Base-by-base conservation (phyloP, 257 asterid species). In the Orobanche coerulescens region DNA sequence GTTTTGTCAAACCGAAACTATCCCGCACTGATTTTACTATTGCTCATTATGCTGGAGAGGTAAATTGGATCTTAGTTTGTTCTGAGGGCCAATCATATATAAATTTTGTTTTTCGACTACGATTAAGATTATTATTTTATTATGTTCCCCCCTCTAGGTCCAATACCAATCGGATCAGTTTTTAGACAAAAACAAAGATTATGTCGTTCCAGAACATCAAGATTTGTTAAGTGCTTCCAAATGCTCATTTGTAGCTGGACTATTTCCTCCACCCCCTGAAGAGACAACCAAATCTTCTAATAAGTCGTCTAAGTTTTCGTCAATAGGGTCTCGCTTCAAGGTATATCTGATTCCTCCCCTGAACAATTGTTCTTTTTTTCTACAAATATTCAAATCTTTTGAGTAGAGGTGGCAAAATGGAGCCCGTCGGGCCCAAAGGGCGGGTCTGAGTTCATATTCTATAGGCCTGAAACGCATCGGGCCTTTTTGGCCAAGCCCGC, bases 41-140 rank as follows among this genome's bases (percentile, higher is more conserved):
- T 77, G 79, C 82, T 73, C 98, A 93, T 79, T 93, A 93, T 75
- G 98, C 98, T 50, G 98, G 98, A 74, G 98, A 93, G 98, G 98
- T 93, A 73, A 73, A 62, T 50, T 71, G 66, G 68, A 64, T 31
- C 13, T 47, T 53, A 65, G 25, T 64, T 64, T 53, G 15, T 40
- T 49, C 20, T 15, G 7, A 42, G 56, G 31, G 53, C 55, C 48
- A 61, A 26, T 36, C 33, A 37, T 67, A 67, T 56, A 30, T 25
- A 7, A 12, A 34, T 22, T 49, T 62, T 57, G 39, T 62, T 76
- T 62, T 76, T 65, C 52, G 58, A 51, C 44, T 70, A 43, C 44
- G 61, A 58, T 58, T 61, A 66, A 18, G n/a, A 48, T 28, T 25
- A 20, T 73, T 50, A 25, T 59, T 53, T 42, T 26, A 26, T 52